Evolutionary conservation across 257 asterid species (phyloP).

Genomic region (Solanum lignicaule): DNA sequence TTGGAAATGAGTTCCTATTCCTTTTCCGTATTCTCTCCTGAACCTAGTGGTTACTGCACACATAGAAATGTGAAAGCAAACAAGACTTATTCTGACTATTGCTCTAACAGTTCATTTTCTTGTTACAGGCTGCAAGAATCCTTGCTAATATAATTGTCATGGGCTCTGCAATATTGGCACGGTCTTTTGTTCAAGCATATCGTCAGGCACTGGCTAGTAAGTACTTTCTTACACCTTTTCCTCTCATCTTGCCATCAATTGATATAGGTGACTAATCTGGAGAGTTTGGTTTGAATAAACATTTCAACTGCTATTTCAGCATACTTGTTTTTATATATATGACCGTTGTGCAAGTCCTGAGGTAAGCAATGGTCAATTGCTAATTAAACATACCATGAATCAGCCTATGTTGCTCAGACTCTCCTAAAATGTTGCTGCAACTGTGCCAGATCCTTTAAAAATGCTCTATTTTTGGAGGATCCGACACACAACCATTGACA

Average conservation of each 20-base stretch:
- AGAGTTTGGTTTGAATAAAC: neutral
- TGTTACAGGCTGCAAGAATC: constrained; percentile 46
- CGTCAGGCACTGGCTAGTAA: constrained; percentile 64
- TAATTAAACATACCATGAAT: neutral
- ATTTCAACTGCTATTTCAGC: neutral
- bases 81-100: neutral
- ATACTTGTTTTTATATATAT: neutral
- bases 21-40: neutral
- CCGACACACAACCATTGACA: neutral
- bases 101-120: neutral
- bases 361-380: neutral
- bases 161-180: constrained; percentile 50
- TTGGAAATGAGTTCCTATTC: neutral
- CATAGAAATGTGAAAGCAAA: neutral
- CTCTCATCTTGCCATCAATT: neutral
- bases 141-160: constrained; percentile 47
- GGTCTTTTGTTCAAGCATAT: constrained; percentile 62
- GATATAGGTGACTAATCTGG: neutral
- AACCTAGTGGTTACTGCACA: neutral
- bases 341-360: neutral
- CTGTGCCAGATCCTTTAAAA: neutral
- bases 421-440: neutral
- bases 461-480: neutral
- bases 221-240: constrained; percentile 1
- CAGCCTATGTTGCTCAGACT: neutral